Percentiles rank a stretch among this genome's conserved stretches.
Conservation (phyloP, 2,329 filamentous ascomycete genomes). For the Trichoderma koningiopsis region DNA sequence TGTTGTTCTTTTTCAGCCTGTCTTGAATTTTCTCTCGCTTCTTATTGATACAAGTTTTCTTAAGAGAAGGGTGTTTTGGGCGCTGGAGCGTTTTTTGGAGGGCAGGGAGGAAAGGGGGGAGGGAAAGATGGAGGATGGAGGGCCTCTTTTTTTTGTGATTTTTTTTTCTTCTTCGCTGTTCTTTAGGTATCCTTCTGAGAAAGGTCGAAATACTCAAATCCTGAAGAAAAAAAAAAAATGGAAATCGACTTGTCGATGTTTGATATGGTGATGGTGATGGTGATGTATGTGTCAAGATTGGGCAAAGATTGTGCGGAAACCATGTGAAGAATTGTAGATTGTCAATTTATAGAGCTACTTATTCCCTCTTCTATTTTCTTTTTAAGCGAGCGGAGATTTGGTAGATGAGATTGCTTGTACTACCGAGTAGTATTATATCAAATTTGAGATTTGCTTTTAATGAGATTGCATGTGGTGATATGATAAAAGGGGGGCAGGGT, state of each 20-base stretch:
- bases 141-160: not conserved
- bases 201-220: slow-evolving; percentile 5
- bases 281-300: slow-evolving; percentile 14
- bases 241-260: not conserved
- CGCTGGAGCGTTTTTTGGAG: slow-evolving; percentile 19
- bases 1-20: not conserved
- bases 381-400: not conserved
- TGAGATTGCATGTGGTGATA: not conserved
- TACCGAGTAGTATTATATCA: slow-evolving; percentile 9
- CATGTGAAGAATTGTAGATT: not conserved
- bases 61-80: slow-evolving; percentile 23
- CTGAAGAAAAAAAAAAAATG: not conserved
- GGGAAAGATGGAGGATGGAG: not conserved
- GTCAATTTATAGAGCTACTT: not conserved
- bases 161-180: not conserved
- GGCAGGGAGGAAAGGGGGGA: not conserved
- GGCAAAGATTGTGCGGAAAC: not conserved
- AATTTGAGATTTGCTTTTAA: not conserved
- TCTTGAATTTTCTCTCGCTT: slow-evolving; percentile 1
- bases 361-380: not conserved
- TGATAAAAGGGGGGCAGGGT: not conserved
- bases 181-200: slow-evolving; percentile 17
- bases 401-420: not conserved
- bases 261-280: slow-evolving; percentile 17
- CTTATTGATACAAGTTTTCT: slow-evolving; percentile 7